Percentiles rank a stretch among this genome's conserved stretches.
Evolutionary conservation across 202 grass and related monocot species (phyloP).

Genomic region (Panicum virgatum): DNA sequence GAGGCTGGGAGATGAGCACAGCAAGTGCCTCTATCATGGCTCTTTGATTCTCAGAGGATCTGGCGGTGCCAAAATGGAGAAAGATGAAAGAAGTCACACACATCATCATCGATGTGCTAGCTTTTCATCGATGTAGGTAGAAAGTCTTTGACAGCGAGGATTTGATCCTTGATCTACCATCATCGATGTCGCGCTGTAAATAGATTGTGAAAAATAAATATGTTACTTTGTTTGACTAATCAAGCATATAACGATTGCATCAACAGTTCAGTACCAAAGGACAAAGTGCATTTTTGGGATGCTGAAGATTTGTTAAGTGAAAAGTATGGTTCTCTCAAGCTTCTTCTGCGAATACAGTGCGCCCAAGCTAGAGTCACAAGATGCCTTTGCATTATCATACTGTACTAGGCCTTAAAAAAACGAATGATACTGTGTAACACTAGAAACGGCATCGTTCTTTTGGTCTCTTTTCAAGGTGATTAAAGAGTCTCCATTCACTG

Average conservation of each 20-base stretch:
- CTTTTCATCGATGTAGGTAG: neutral
- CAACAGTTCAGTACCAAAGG: neutral
- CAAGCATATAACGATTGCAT: neutral
- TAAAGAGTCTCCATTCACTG: neutral
- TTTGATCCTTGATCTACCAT: neutral
- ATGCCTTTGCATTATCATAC: neutral
- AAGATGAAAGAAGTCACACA: neutral
- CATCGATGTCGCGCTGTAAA: neutral
- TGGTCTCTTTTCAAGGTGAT: neutral
- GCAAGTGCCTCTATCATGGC: neutral
- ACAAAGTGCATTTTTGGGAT: neutral
- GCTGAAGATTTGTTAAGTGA: neutral
- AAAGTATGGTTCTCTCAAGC: too few species aligned
- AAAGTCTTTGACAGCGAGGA: neutral
- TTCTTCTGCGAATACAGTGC: neutral
- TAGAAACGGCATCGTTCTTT: neutral
- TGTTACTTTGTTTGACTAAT: neutral
- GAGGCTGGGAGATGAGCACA: neutral
- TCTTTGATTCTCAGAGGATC: neutral
- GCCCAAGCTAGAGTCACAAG: neutral
- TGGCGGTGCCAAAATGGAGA: neutral
- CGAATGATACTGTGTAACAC: neutral
- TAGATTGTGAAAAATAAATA: neutral
- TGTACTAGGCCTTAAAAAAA: neutral
- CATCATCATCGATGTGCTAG: neutral